Percentiles rank a stretch among this genome's conserved stretches.
These are phyloP conservation scores for Bipolaris cookei DNA, from an alignment of 2,329 filamentous ascomycete species.

Conservation along the genomic window DNA sequence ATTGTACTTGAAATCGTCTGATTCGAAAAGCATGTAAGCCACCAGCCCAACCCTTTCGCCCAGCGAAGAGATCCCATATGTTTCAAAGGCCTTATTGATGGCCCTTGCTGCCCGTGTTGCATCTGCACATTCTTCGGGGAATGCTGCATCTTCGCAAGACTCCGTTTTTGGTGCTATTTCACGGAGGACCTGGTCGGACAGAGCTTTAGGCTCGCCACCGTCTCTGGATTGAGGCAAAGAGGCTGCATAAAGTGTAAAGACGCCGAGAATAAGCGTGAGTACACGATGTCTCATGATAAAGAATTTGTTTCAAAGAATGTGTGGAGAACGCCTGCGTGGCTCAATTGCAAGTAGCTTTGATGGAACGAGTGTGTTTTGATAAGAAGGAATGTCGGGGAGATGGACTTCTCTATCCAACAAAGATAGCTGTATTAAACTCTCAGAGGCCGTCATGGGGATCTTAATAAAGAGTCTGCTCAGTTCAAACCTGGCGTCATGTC, in stretches of 20 bases:
- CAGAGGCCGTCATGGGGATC: background rate
- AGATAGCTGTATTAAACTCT: background rate
- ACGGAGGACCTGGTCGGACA: constrained; percentile 48
- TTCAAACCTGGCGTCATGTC: background rate
- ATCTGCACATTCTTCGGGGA: constrained; percentile 63
- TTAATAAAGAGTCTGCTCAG: background rate
- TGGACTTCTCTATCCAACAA: background rate
- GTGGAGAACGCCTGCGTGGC: background rate
- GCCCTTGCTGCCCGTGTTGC: constrained; percentile 65
- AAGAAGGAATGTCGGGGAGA: background rate
- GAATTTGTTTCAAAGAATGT: background rate
- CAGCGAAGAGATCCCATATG: constrained; percentile 61
- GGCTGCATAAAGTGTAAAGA: constrained; percentile 48
- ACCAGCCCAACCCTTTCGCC: constrained; percentile 74
- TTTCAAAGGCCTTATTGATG: constrained; percentile 62
- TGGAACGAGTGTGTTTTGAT: background rate
- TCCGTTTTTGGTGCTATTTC: constrained; percentile 63
- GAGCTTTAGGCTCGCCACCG: constrained; percentile 1
- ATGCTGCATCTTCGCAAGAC: constrained; percentile 57
- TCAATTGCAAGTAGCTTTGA: background rate
- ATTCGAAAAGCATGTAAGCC: constrained; percentile 74
- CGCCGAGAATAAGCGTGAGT: constrained; percentile 25
- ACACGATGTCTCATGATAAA: constrained; percentile 11
- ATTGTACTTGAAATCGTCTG: constrained; percentile 72
- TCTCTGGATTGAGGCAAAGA: background rate